Evolutionary conservation across 2,329 filamentous ascomycete species (phyloP).

Genomic region (Xylariaceae sp.): DNA sequence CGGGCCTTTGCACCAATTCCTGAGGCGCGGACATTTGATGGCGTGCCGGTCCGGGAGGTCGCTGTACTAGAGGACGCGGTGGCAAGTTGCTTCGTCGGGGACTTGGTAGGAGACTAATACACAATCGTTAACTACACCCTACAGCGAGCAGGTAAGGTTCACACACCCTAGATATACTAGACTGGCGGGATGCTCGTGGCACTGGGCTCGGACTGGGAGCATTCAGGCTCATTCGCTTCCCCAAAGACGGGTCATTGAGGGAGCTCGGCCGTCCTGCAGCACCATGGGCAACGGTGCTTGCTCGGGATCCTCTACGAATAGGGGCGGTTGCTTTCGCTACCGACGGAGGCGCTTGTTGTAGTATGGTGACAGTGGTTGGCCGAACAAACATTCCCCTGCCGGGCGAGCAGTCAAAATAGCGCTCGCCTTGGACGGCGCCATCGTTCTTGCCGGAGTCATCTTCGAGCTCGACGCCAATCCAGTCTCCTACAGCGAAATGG

Average conservation of each 20-base stretch:
- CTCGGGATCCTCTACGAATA: conserved; percentile 48
- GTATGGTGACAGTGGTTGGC: conserved; percentile 68
- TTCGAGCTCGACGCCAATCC: conserved; percentile 88
- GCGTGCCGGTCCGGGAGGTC: conserved; percentile 69
- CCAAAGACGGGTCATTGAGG: conserved; percentile 57
- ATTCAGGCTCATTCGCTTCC: conserved; percentile 72
- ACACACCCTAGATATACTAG: conserved; percentile 63
- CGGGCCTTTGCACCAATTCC: conserved; percentile 58
- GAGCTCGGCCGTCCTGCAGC: conserved; percentile 56
- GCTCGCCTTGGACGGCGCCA: conserved; percentile 83
- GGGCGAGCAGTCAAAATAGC: conserved; percentile 86
- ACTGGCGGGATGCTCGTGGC: conserved; percentile 59
- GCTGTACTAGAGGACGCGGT: conserved; percentile 60
- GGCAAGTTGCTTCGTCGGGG: conserved; percentile 75
- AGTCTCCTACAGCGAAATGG: conserved; percentile 79
- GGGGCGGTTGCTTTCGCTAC: conserved; percentile 47
- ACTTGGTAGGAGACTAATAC: conserved; percentile 74
- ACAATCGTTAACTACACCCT: conserved; percentile 12
- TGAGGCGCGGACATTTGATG: conserved; percentile 59
- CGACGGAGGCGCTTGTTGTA: conserved; percentile 51
- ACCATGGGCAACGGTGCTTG: conserved; percentile 33
- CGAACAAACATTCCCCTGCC: conserved; percentile 84
- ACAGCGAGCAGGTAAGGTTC: conserved; percentile 1
- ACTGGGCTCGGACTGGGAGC: conserved; percentile 75
- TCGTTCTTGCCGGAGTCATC: conserved; percentile 89